Evolutionary conservation across 1,284 basidiomycete genomes (phyloP).

Genomic region (Ganoderma boninense): DNA sequence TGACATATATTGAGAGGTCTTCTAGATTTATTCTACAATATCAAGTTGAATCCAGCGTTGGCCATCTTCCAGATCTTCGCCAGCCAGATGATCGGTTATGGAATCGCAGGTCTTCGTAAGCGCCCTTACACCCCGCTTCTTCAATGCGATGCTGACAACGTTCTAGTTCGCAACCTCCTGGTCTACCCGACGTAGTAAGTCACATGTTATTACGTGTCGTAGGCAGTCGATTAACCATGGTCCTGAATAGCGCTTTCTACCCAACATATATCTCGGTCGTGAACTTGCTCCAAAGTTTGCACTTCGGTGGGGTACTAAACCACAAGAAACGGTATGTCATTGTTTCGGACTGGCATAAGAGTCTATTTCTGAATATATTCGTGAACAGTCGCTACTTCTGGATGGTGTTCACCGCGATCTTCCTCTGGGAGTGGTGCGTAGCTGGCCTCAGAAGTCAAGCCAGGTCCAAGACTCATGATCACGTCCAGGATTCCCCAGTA

Average conservation of each 20-base stretch:
- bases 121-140: neutral
- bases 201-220: no score
- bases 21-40: conserved; percentile 63
- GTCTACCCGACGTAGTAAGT: conserved; percentile 71
- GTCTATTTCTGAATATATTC: neutral
- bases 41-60: conserved; percentile 58
- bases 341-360: neutral
- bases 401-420: conserved; percentile 60
- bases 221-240: neutral
- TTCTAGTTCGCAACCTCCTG: conserved; percentile 57
- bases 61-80: conserved; percentile 67
- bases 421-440: conserved; percentile 55
- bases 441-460: neutral
- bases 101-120: conserved; percentile 65
- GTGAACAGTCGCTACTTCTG: conserved; percentile 53
- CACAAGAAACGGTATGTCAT: conserved; percentile 51
- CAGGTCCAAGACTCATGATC: neutral
- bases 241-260: conserved; percentile 58
- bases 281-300: conserved; percentile 65
- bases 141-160: neutral
- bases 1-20: neutral
- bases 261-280: conserved; percentile 61
- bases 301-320: conserved; percentile 55
- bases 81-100: conserved; percentile 70
- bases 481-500: conserved; percentile 50